phyloP scores from a whole-genome alignment of 2,329 filamentous ascomycete species.

The Pseudogymnoascus sp. region DNA sequence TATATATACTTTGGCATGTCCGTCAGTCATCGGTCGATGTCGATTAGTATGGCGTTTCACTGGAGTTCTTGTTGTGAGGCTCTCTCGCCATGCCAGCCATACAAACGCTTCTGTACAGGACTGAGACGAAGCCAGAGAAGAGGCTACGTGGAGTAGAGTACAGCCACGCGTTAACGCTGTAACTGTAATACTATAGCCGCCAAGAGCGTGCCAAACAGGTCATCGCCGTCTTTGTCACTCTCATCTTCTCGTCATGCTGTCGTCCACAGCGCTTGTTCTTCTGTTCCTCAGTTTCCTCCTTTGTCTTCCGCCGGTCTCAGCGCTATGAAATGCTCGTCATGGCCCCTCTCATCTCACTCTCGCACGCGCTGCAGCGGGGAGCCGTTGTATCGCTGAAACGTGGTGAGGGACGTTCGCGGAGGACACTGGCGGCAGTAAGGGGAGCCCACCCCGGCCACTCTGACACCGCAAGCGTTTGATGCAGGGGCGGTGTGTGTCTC shows the following conservation, averaged over 20 bases:
- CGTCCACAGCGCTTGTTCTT: neutral
- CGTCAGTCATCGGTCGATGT: neutral
- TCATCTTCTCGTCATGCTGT: neutral
- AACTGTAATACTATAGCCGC: neutral
- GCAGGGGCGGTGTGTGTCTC: neutral
- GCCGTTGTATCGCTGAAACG: slow-evolving; percentile 6
- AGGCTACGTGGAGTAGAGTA: neutral
- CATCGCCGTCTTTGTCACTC: neutral
- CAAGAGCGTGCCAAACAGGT: neutral
- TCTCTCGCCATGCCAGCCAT: neutral
- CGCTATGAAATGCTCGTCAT: neutral
- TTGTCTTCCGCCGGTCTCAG: neutral
- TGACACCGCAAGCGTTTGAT: slow-evolving; percentile 3
- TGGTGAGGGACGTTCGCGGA: slow-evolving; percentile 1
- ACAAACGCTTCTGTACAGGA: neutral
- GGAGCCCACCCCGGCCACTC: neutral
- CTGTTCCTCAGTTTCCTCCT: neutral
- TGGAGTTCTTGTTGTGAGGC: slow-evolving; percentile 2
- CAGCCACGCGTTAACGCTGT: neutral
- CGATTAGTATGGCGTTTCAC: neutral
- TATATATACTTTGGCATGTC: neutral
- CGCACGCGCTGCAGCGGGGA: neutral
- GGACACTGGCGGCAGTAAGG: neutral
- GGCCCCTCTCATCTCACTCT: slow-evolving; percentile 1
- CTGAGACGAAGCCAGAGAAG: slow-evolving; percentile 1